A percentile compares a stretch with the other conserved stretches of the same genome.
Evolutionary conservation across 2,329 filamentous ascomycete genomes (phyloP).

Genomic region (Phaeosphaeriaceae sp.): DNA sequence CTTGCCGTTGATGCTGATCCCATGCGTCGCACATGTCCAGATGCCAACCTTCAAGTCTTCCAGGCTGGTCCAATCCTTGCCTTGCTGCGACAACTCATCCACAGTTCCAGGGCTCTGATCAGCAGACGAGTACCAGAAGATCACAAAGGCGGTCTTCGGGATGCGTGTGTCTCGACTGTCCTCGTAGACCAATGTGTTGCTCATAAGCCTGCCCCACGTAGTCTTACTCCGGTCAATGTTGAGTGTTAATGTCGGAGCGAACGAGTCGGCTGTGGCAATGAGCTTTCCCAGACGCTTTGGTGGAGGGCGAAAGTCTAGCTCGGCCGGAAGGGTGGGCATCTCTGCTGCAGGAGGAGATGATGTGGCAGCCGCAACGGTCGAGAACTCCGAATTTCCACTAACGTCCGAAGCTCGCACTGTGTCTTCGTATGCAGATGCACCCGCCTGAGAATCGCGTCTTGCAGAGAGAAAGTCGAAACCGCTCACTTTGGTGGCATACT

Average conservation of each 20-base stretch:
- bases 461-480: slow-evolving; percentile 50
- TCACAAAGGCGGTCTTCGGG: slow-evolving; percentile 80
- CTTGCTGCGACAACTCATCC: slow-evolving; percentile 47
- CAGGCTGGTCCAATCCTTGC: slow-evolving; percentile 62
- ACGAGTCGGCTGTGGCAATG: slow-evolving; percentile 70
- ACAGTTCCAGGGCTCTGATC: slow-evolving; percentile 69
- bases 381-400: slow-evolving; percentile 20
- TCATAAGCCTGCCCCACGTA: slow-evolving; percentile 76
- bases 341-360: slow-evolving; percentile 25
- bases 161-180: slow-evolving; percentile 71
- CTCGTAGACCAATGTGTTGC: slow-evolving; percentile 73
- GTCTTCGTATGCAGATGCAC: slow-evolving; percentile 34
- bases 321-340: slow-evolving; percentile 29
- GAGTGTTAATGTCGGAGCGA: slow-evolving; percentile 66
- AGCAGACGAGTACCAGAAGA: slow-evolving; percentile 69
- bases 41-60: slow-evolving; percentile 72
- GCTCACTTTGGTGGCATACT: slow-evolving; percentile 56
- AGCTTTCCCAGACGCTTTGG: slow-evolving; percentile 67
- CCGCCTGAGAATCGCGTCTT: slow-evolving; percentile 21
- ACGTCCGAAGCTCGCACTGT: slow-evolving; percentile 35
- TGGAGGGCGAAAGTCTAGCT: slow-evolving; percentile 47
- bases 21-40: slow-evolving; percentile 77
- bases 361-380: slow-evolving; percentile 16
- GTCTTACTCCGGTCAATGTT: slow-evolving; percentile 71
- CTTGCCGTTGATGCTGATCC: slow-evolving; percentile 79